Conservation (phyloP, 805 yeast genomes). For the Ogataea pilisensis region DNA sequence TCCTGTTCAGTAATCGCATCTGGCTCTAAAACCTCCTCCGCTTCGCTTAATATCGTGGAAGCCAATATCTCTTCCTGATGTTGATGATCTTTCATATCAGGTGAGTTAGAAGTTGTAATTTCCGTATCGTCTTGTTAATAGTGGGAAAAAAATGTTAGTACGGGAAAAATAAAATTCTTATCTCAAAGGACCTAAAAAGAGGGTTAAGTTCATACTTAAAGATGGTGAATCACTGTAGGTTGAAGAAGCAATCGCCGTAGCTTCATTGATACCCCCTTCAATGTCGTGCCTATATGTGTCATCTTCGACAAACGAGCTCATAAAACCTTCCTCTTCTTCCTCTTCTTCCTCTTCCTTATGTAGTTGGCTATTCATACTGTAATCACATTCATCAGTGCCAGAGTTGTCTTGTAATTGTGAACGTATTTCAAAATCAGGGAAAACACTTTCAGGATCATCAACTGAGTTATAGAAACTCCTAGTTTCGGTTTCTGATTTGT, state of each 20-base stretch:
- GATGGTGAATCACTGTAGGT: neutral
- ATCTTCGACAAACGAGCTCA: slow-evolving; percentile 20
- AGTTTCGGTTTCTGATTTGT: slow-evolving; percentile 9
- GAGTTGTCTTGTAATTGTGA: slow-evolving; percentile 8
- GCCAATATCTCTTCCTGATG: neutral
- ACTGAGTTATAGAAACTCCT: slow-evolving; percentile 13
- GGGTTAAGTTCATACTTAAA: neutral
- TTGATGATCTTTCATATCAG: neutral
- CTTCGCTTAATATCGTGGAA: neutral
- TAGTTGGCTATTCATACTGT: neutral
- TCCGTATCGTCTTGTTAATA: neutral
- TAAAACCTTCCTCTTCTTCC: slow-evolving; percentile 6
- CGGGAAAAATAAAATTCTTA: neutral
- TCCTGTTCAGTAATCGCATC: neutral
- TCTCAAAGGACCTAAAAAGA: too few species aligned
- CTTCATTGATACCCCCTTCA: neutral
- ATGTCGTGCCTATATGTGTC: neutral
- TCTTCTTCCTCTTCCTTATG: slow-evolving; percentile 5
- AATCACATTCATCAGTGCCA: neutral
- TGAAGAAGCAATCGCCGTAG: neutral
- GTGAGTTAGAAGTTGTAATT: slow-evolving; percentile 1
- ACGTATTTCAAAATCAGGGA: slow-evolving; percentile 16
- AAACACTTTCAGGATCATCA: slow-evolving; percentile 6
- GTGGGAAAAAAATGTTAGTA: neutral
- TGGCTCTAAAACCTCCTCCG: neutral